Conservation (phyloP, 257 asterid species). For the Fraxinus cuspidata region DNA sequence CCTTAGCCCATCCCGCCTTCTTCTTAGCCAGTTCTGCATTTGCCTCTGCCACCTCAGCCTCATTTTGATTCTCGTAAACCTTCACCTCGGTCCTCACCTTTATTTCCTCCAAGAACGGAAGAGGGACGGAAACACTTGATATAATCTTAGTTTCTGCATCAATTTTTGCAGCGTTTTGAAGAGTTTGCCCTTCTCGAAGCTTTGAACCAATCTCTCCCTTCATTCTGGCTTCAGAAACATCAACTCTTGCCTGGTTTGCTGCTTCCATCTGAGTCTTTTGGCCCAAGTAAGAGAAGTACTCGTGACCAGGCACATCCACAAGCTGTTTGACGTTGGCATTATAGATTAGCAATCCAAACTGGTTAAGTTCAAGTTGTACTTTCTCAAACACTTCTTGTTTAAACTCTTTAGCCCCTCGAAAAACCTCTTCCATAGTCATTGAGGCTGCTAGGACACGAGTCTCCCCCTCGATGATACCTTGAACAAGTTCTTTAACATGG, state of each 20-base stretch:
- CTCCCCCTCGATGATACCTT: conserved; percentile 77
- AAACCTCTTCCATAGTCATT: conserved; percentile 73
- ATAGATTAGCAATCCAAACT: conserved; percentile 62
- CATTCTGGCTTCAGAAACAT: conserved; percentile 65
- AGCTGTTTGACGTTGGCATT: conserved; percentile 73
- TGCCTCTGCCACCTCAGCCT: conserved; percentile 67
- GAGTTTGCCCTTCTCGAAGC: conserved; percentile 51
- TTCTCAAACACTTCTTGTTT: conserved; percentile 65
- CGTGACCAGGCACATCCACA: conserved; percentile 68
- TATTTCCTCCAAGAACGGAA: no score
- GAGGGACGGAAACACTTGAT: no score
- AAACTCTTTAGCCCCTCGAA: conserved; percentile 60
- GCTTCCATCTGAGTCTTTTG: conserved; percentile 79
- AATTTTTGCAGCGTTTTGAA: conserved; percentile 57
- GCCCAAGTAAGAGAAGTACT: conserved; percentile 66
- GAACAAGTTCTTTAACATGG: conserved; percentile 61
- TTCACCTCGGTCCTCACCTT: conserved; percentile 53
- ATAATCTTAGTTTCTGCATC: conserved; percentile 69
- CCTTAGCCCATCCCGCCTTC: conserved; percentile 69
- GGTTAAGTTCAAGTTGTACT: conserved; percentile 65
- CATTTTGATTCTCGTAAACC: conserved; percentile 55
- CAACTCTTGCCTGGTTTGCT: conserved; percentile 61
- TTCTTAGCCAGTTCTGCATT: conserved; percentile 57
- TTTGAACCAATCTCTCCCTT: conserved; percentile 66
- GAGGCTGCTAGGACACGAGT: conserved; percentile 70